A percentile compares a stretch with the other conserved stretches of the same genome.
Evolutionary conservation across 108 stramenopile species (phyloP).

Genomic region (Aureococcus anophagefferens): DNA sequence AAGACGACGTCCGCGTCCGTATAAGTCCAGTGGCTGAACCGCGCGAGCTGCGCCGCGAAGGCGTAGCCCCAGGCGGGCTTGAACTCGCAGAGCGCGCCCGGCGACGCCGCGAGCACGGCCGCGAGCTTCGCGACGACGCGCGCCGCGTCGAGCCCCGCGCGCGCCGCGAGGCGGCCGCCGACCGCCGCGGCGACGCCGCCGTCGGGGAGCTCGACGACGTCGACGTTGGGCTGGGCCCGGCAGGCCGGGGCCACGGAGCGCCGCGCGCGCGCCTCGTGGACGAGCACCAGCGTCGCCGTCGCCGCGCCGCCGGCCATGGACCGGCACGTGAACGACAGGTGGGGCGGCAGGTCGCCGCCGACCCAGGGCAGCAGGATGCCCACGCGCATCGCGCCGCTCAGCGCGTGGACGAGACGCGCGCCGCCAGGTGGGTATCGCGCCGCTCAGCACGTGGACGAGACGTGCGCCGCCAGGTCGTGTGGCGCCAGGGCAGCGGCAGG

Average conservation of each 20-base stretch:
- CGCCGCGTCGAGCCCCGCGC: too few relatives aligned
- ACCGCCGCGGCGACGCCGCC: background rate
- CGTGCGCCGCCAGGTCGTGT: too few relatives aligned
- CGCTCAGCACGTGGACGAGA: too few relatives aligned
- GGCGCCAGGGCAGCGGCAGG: too few relatives aligned
- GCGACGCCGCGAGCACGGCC: background rate
- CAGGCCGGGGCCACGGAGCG: background rate
- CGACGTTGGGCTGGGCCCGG: background rate
- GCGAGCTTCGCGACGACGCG: too few relatives aligned
- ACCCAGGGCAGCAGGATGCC: background rate
- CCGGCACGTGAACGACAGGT: background rate
- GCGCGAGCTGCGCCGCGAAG: background rate
- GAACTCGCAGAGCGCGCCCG: background rate
- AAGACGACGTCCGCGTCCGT: background rate
- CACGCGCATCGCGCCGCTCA: background rate
- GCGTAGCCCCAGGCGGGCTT: background rate
- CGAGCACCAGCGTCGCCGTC: background rate
- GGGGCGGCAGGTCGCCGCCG: background rate
- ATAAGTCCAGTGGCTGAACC: background rate
- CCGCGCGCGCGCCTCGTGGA: background rate
- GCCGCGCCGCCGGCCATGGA: background rate
- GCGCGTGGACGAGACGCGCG: too few relatives aligned
- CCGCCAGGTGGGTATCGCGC: too few relatives aligned
- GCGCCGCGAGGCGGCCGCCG: too few relatives aligned
- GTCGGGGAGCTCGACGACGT: background rate